These are phyloP conservation scores for Meripilus lineatus DNA, from an alignment of 1,284 basidiomycete genomes.

Conservation along the genomic window DNA sequence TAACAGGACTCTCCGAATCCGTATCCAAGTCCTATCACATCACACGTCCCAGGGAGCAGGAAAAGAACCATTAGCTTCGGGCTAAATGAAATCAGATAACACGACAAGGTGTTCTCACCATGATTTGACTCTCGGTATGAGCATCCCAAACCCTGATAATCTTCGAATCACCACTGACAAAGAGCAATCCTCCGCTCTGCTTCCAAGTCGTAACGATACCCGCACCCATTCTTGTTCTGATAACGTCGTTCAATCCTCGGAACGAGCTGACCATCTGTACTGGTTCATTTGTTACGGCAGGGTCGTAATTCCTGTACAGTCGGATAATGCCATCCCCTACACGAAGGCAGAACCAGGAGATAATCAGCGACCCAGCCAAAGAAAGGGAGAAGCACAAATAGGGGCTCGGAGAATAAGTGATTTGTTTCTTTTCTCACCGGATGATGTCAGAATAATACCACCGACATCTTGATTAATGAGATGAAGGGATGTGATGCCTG, in stretches of 20 bases:
- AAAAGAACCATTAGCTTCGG: slow-evolving; percentile 9
- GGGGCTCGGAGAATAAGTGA: neutral
- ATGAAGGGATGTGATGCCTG: slow-evolving; percentile 84
- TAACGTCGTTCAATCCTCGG: slow-evolving; percentile 81
- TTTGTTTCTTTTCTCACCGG: slow-evolving; percentile 74
- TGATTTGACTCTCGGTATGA: slow-evolving; percentile 79
- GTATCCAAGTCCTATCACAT: slow-evolving; percentile 76
- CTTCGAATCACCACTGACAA: slow-evolving; percentile 89
- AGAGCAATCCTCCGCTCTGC: slow-evolving; percentile 79
- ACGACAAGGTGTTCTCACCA: slow-evolving; percentile 44
- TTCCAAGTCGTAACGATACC: slow-evolving; percentile 95
- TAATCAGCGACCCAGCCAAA: neutral
- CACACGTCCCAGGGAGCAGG: no score
- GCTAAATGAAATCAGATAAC: slow-evolving; percentile 6
- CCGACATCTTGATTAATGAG: slow-evolving; percentile 97
- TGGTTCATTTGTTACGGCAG: slow-evolving; percentile 55
- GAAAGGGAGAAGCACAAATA: neutral
- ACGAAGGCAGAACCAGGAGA: neutral
- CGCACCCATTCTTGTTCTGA: slow-evolving; percentile 67
- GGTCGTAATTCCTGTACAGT: slow-evolving; percentile 88
- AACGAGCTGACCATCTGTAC: slow-evolving; percentile 91
- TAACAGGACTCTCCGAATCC: slow-evolving; percentile 86
- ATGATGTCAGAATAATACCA: slow-evolving; percentile 85
- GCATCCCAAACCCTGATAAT: slow-evolving; percentile 95
- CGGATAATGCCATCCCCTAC: slow-evolving; percentile 89